Evolutionary conservation across 2,329 filamentous ascomycete species (phyloP).

Genomic region (Trichoderma sp.): DNA sequence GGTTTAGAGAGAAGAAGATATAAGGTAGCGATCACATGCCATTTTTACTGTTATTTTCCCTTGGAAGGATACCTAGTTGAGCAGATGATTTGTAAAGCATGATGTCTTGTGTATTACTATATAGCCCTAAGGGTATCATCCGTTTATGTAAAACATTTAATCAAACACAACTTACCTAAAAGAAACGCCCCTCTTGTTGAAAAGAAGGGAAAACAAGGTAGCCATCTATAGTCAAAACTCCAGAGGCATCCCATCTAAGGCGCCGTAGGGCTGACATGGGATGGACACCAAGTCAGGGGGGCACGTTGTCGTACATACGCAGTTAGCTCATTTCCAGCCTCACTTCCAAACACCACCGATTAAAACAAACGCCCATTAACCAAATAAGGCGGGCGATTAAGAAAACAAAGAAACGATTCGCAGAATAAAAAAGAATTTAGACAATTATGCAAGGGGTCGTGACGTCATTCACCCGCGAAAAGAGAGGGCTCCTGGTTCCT

Average conservation of each 20-base stretch:
- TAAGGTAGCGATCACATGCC: not conserved
- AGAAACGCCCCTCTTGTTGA: not conserved
- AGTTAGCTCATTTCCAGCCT: not conserved
- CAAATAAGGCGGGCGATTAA: not conserved
- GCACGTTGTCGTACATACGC: not conserved
- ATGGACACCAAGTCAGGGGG: not conserved
- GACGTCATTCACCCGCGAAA: constrained; percentile 3
- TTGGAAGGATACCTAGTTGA: not conserved
- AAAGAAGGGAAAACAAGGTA: not conserved
- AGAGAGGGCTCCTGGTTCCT: not conserved
- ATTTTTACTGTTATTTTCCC: not conserved
- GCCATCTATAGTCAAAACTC: not conserved
- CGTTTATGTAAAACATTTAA: not conserved
- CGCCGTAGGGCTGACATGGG: not conserved
- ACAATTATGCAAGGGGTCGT: not conserved
- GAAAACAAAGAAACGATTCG: not conserved
- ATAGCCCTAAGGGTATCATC: not conserved
- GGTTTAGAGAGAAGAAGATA: not conserved
- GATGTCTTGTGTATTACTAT: not conserved
- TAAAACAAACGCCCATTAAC: not conserved
- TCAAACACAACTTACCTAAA: not conserved
- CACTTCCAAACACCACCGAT: not conserved
- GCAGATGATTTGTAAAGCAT: not conserved
- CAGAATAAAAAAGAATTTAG: not conserved
- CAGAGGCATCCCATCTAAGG: not conserved